These are phyloP conservation scores for Fremontodendron californicum DNA, from an alignment of 345 rosid genomes.

Conservation along the genomic window DNA sequence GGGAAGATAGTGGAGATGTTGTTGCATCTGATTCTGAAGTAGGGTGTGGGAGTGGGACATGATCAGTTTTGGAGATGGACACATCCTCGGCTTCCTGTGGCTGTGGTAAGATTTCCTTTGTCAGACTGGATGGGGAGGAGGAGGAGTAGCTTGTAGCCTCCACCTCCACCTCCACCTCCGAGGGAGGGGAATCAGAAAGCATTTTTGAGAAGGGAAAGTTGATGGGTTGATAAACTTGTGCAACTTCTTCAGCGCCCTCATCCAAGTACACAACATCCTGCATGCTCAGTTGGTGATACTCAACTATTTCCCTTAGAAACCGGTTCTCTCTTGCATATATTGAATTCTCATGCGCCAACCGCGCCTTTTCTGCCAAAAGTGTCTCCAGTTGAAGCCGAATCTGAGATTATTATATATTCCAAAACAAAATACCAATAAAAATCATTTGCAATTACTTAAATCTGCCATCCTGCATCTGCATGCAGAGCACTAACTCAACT, in stretches of 20 bases:
- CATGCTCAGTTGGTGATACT: constrained; percentile 93
- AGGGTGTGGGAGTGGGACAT: constrained; percentile 4
- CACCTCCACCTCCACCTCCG: neutral
- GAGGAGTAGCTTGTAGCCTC: constrained; percentile 8
- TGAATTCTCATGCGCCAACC: constrained; percentile 86
- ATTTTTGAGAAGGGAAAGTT: constrained; percentile 29
- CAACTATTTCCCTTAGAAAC: constrained; percentile 89
- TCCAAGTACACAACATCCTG: constrained; percentile 92
- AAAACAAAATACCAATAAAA: too few relatives aligned
- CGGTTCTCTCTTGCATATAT: constrained; percentile 83
- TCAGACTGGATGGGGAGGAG: constrained; percentile 13
- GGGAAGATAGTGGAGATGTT: constrained; percentile 15
- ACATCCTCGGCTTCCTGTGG: constrained; percentile 21
- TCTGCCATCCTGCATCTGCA: neutral
- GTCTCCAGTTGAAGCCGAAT: constrained; percentile 97
- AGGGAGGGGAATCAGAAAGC: constrained; percentile 51
- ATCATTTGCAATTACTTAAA: too few relatives aligned
- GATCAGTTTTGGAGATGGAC: constrained; percentile 19
- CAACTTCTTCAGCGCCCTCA: constrained; percentile 77
- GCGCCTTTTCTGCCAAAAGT: constrained; percentile 89
- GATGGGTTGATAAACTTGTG: constrained; percentile 63
- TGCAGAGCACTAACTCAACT: neutral
- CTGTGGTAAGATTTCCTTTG: constrained; percentile 27
- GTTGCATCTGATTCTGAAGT: constrained; percentile 19
- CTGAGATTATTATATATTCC: too few relatives aligned